A percentile compares a stretch with the other conserved stretches of the same genome.
Conservation (phyloP, 352 stramenopile species). For the Globisporangium canariense region DNA sequence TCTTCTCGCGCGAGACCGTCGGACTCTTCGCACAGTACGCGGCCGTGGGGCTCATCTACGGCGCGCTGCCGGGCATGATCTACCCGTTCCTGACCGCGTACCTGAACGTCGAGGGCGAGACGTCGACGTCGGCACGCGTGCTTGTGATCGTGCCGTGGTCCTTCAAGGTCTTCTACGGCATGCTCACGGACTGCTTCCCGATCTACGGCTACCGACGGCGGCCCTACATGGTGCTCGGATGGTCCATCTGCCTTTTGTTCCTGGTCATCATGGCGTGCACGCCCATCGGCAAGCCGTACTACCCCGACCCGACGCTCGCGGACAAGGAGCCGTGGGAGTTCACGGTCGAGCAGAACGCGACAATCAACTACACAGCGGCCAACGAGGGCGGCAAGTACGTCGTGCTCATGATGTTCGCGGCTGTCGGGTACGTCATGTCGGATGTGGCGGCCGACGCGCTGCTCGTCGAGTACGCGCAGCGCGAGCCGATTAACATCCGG, state of each 20-base stretch:
- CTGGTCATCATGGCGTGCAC: constrained; percentile 43
- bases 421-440: constrained; percentile 70
- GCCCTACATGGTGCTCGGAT: constrained; percentile 63
- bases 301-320: constrained; percentile 22
- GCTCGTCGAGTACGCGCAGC: constrained; percentile 23
- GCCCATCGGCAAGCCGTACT: constrained; percentile 47
- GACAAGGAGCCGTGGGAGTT: constrained; percentile 19
- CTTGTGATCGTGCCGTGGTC: constrained; percentile 48
- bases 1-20: constrained; percentile 31
- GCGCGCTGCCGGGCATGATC: constrained; percentile 36
- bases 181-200: constrained; percentile 52
- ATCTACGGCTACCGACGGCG: constrained; percentile 56
- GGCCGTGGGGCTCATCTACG: constrained; percentile 44
- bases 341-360: constrained; percentile 22
- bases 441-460: constrained; percentile 73
- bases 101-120: constrained; percentile 36
- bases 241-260: constrained; percentile 38
- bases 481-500: constrained; percentile 36
- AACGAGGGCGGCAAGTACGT: constrained; percentile 48
- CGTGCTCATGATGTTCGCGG: constrained; percentile 69
- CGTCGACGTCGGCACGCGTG: constrained; percentile 24
- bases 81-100: constrained; percentile 55
- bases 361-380: constrained; percentile 32
- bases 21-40: constrained; percentile 51
- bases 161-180: constrained; percentile 67